phyloP scores from a whole-genome alignment of 2,329 filamentous ascomycete genomes.

The Xylariaceae sp. region DNA sequence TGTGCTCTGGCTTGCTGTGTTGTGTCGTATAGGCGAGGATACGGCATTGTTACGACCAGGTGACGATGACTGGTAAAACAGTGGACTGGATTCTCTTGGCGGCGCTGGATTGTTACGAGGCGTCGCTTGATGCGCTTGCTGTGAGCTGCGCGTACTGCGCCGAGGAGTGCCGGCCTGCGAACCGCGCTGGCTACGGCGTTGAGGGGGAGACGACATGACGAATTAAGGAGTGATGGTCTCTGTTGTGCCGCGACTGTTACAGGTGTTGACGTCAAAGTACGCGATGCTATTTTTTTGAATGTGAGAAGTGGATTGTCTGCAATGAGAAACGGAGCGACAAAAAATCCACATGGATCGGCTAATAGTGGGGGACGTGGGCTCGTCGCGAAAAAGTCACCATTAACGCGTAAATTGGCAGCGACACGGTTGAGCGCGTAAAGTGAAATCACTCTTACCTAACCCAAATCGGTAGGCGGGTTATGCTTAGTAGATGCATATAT shows the following conservation, averaged over 20 bases:
- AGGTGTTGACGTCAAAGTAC: not conserved
- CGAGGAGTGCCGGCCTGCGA: conserved; percentile 52
- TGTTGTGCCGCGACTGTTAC: not conserved
- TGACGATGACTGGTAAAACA: conserved; percentile 62
- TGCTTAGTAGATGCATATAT: not conserved
- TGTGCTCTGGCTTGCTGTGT: conserved; percentile 53
- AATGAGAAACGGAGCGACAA: not conserved
- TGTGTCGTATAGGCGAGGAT: conserved; percentile 53
- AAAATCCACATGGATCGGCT: not conserved
- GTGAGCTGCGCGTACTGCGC: conserved; percentile 47
- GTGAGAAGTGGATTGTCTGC: not conserved
- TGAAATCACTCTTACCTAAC: conserved; percentile 15
- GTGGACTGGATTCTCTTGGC: conserved; percentile 67
- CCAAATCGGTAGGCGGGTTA: not conserved
- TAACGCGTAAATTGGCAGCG: conserved; percentile 22
- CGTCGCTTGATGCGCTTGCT: conserved; percentile 37
- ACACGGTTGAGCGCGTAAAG: conserved; percentile 33
- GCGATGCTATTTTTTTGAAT: not conserved
- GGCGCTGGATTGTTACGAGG: conserved; percentile 44
- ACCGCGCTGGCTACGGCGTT: conserved; percentile 48
- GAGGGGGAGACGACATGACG: conserved; percentile 58
- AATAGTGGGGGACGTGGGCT: not conserved
- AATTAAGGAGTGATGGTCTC: not conserved
- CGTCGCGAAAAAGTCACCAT: conserved; percentile 24
- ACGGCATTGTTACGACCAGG: conserved; percentile 31